Base-by-base conservation (phyloP, 176 grass and related monocot species). In the Juncus inflexus region DNA sequence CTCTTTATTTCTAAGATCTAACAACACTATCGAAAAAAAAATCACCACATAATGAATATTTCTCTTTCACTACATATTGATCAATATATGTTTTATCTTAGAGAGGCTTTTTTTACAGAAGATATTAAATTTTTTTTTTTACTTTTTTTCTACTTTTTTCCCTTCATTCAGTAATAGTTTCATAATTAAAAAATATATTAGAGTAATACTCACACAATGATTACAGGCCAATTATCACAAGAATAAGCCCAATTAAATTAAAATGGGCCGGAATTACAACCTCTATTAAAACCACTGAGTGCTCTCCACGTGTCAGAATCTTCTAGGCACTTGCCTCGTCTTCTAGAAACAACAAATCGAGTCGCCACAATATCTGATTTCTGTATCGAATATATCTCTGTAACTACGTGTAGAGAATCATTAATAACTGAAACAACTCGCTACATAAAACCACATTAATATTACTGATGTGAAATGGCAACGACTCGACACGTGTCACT, bases 341-440 rank as follows among this genome's bases (percentile, higher is more conserved):
- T 4, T 55, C 35, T 50, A n/a, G 3, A 40, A 40, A 69, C 9
- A 55, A 52, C 47, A 42, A 70, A 70, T 55, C 66, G 51, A 57
- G 16, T 70, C 67, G 67, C 67, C 52, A 41, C 67, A 10, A 6
- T 10, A 57, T n/a, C 9, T 6, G 10, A 39, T 69, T 38, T 57
- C 50, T 69, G 64, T 53, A 55, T 38, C 10, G 12, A 9, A 1
- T 13, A 6, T 40, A 9, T 11, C 0, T 55, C 3, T 8, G 0
- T 3, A 13, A 15, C 4, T 7, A 54, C 2, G 9, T 68, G 28
- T 68, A 68, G 65, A 9, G 4, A 67, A 3, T 2, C 28, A 67
- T 51, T 64, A 15, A 47, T 5, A 47, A 47, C 9, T 6, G 4
- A 47, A 47, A 47, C 2, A 47, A 47, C 43, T 47, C 43, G 43